A percentile compares a stretch with the other conserved stretches of the same genome.
Conservation (phyloP, 495 filamentous ascomycete genomes). For the Aspergillus steynii region DNA sequence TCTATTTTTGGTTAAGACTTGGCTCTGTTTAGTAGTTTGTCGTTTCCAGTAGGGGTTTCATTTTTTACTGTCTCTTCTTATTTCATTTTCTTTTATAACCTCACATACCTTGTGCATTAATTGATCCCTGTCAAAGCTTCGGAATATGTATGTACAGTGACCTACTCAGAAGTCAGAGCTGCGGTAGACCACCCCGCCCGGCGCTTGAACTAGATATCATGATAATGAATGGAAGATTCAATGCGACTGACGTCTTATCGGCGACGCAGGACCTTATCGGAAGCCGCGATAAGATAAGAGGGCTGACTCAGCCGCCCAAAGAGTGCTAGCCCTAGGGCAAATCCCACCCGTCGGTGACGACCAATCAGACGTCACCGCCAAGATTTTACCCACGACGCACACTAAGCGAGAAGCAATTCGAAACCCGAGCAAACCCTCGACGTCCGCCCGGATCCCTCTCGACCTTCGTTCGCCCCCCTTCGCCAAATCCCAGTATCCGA, state of each 20-base stretch:
- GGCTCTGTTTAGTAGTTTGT: constrained; percentile 11
- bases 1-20: constrained; percentile 20
- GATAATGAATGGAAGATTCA: background rate
- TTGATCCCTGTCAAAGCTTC: background rate
- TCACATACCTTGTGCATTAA: constrained; percentile 2
- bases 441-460: constrained; percentile 26
- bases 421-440: constrained; percentile 21
- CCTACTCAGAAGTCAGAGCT: too few relatives aligned
- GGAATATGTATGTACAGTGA: background rate
- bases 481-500: constrained; percentile 43
- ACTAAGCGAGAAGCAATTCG: constrained; percentile 51
- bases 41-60: constrained; percentile 1
- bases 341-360: constrained; percentile 28
- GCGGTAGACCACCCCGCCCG: too few relatives aligned
- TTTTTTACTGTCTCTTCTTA: constrained; percentile 7
- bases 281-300: background rate
- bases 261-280: too few relatives aligned
- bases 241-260: too few relatives aligned
- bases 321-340: constrained; percentile 43
- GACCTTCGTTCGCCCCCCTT: constrained; percentile 34
- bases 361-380: constrained; percentile 25
- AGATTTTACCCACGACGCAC: constrained; percentile 47
- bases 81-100: constrained; percentile 6
- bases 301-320: constrained; percentile 16
- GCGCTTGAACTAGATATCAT: background rate